Evolutionary conservation across 306 rosid genomes (phyloP).

Genomic region (Medicago ruthenica): DNA sequence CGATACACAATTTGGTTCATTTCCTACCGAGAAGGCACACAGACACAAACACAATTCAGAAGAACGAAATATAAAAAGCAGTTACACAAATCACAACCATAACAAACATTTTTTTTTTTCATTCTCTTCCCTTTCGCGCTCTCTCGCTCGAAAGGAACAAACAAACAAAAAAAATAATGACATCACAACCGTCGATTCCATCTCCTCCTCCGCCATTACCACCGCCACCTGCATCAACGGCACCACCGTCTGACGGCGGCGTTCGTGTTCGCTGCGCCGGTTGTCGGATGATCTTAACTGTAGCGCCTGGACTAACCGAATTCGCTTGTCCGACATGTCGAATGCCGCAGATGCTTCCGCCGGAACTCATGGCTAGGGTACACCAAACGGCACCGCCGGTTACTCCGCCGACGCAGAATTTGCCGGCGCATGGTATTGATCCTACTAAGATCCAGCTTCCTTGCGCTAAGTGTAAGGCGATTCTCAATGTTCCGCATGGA

Average conservation of each 20-base stretch:
- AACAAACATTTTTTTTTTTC: too few species aligned
- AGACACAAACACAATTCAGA: neutral
- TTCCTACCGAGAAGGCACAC: neutral
- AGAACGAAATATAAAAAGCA: neutral
- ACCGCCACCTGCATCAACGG: conserved; percentile 45
- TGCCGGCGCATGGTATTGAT: conserved; percentile 87
- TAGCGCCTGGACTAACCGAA: conserved; percentile 76
- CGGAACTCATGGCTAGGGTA: conserved; percentile 82
- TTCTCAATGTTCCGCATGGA: conserved; percentile 96
- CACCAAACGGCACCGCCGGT: conserved; percentile 43
- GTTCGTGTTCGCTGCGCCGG: conserved; percentile 98
- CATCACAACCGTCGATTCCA: conserved; percentile 64
- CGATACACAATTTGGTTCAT: conserved; percentile 38
- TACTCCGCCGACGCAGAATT: conserved; percentile 42
- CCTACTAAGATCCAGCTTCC: conserved; percentile 98
- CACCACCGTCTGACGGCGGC: conserved; percentile 51
- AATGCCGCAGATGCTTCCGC: conserved; percentile 97
- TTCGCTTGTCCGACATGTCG: conserved; percentile 83
- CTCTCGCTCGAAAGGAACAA: conserved; percentile 9
- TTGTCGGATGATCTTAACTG: conserved; percentile 77
- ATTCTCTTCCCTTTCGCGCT: conserved; percentile 37
- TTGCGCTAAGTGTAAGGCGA: conserved; percentile 88
- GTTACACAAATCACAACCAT: neutral
- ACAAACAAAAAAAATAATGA: conserved; percentile 43
- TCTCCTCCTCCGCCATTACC: conserved; percentile 45